Evolutionary conservation across 2,329 filamentous ascomycete genomes (phyloP), one percentile per base, ranked within the genome.

Genomic region (Pestalotiopsis sp.): DNA sequence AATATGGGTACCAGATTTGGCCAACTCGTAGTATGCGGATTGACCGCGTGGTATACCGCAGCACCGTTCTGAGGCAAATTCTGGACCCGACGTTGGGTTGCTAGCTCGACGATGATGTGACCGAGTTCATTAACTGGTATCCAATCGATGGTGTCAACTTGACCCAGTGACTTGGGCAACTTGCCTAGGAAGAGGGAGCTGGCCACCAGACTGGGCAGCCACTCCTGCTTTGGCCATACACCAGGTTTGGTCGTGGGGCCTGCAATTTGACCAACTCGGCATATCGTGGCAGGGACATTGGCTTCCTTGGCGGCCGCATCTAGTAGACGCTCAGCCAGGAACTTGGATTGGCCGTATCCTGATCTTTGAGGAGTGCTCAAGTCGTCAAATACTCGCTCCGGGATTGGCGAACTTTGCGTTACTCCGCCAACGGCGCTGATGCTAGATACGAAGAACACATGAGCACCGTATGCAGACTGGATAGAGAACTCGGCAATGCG

Each of bases 171-270:
- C 4, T 38, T 58, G 0, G 75, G 76, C 4, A 77, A 39, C 45
- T 70, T 72, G 2, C 72, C 71, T 11, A 74, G 64, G 41, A 72
- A 70, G 36, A 67, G 70, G 4, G 72, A 72, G 64, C 74, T 75
- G 4, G 72, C 70, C 23, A 76, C 67, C n/a, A 74, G 14, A 31
- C 74, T 74, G 14, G 74, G 72, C n/a, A 75, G 25, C 74, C 73
- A 76, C 36, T 76, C 74, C 36, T 68, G 69, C 59, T 68, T 67
- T 12, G 69, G 56, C 74, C 73, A 75, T 14, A 71, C 61, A 1
- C 72, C 72, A 11, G 65, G 64, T 4, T 36, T 17, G 4, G 70
- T 39, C 9, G 67, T 71, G 11, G 73, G 71, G 3, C 74, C 72
- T 2, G 73, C 70, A 27, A 76, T 56, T 49, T 76, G 74, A 2